Evolutionary conservation across 345 rosid genomes (phyloP).

Genomic region (Boechera divaricarpa): DNA sequence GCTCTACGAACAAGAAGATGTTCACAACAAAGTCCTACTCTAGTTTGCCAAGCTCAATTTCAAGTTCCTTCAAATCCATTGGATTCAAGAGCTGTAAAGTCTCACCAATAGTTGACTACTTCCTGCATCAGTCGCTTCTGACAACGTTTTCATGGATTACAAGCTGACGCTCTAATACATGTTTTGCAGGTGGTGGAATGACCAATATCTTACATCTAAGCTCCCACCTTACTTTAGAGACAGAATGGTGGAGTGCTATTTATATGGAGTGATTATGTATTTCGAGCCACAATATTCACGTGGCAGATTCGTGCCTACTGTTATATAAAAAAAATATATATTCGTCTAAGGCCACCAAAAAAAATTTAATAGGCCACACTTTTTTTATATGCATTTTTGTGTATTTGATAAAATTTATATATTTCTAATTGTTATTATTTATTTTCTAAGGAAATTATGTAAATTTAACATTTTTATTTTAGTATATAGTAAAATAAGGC

Average conservation of each 20-base stretch:
- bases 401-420: no score
- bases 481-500: no score
- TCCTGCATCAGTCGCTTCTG: not conserved
- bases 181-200: not conserved
- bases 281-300: not conserved
- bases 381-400: no score
- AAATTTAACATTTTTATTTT: no score
- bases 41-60: not conserved
- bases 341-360: no score
- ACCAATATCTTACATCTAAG: not conserved
- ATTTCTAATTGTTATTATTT: no score
- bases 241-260: not conserved
- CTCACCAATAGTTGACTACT: not conserved
- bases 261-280: not conserved
- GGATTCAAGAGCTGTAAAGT: not conserved
- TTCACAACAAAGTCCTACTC: not conserved
- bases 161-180: not conserved
- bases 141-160: not conserved
- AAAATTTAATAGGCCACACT: no score
- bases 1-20: not conserved
- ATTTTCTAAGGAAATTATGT: no score
- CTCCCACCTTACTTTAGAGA: not conserved
- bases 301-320: not conserved
- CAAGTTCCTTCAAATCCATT: not conserved
- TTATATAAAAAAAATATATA: no score